Conservation (phyloP, 148 eudicot species). For the Vaccinium myrtillus region DNA sequence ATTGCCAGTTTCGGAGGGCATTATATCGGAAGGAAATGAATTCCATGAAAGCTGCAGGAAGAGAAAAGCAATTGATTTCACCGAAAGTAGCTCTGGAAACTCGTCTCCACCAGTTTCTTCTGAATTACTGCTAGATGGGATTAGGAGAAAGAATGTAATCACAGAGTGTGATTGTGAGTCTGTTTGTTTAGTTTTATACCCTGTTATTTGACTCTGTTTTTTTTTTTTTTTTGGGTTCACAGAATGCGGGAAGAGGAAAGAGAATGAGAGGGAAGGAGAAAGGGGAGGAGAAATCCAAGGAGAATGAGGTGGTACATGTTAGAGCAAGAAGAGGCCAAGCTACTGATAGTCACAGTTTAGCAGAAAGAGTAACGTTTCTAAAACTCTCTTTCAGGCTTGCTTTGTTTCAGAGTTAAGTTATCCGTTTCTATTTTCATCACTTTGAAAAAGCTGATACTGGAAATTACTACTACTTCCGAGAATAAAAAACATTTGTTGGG, state of each 20-base stretch:
- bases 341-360: constrained; percentile 89
- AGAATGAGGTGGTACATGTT: constrained; percentile 76
- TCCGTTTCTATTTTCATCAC: background rate
- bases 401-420: background rate
- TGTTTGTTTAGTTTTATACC: background rate
- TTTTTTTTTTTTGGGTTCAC: background rate
- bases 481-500: background rate
- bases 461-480: too few relatives aligned
- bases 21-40: constrained; percentile 19
- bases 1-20: constrained; percentile 12
- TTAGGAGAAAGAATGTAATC: constrained; percentile 41
- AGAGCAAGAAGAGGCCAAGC: constrained; percentile 91
- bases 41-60: constrained; percentile 31
- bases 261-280: constrained; percentile 32
- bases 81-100: constrained; percentile 42
- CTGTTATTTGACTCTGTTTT: background rate
- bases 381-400: too few relatives aligned
- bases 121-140: constrained; percentile 17
- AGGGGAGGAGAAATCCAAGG: constrained; percentile 49
- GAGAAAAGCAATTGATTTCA: constrained; percentile 46
- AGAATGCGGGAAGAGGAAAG: constrained; percentile 52
- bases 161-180: background rate
- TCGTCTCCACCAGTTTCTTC: constrained; percentile 50
- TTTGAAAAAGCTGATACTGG: background rate
- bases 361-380: constrained; percentile 60